These are phyloP conservation scores for Lactifluus volemus DNA, from an alignment of 768 basidiomycete species.

Conservation along the genomic window DNA sequence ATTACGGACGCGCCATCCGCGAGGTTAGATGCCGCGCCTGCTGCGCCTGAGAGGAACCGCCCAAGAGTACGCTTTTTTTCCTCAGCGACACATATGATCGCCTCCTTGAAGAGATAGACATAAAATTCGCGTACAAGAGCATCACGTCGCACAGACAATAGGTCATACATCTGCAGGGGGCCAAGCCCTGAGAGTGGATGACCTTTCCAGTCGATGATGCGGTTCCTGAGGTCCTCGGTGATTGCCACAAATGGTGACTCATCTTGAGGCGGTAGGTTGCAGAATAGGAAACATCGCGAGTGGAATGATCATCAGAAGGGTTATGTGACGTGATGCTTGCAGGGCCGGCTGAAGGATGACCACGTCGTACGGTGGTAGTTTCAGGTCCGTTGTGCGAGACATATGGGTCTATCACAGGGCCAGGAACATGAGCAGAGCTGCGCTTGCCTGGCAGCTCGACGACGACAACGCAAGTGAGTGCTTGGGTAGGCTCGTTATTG, in stretches of 20 bases:
- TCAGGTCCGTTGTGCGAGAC: conserved; percentile 18
- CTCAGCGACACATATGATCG: conserved; percentile 90
- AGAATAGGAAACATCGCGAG: conserved; percentile 5
- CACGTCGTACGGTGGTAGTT: conserved; percentile 21
- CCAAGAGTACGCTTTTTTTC: conserved; percentile 84
- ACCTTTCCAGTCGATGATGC: conserved; percentile 95
- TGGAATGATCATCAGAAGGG: conserved; percentile 5
- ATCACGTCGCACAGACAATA: conserved; percentile 83
- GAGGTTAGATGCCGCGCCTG: conserved; percentile 33
- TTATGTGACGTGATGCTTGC: conserved; percentile 18
- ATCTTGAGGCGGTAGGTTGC: conserved; percentile 27
- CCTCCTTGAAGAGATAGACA: conserved; percentile 95
- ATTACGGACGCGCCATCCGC: conserved; percentile 36
- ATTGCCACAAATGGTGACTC: conserved; percentile 76
- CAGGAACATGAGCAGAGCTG: conserved; percentile 23
- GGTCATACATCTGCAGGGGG: conserved; percentile 84
- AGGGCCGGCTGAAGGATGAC: conserved; percentile 28
- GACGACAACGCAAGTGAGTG: conserved; percentile 87
- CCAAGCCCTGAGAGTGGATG: conserved; percentile 88
- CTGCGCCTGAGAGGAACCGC: conserved; percentile 57
- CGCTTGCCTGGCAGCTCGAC: conserved; percentile 86
- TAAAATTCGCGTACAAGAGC: conserved; percentile 87
- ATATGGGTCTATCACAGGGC: conserved; percentile 39
- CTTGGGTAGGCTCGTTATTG: conserved; percentile 60
- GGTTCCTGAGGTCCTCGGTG: conserved; percentile 79